Conservation (phyloP, 108 stramenopile species). For the Fragilariopsis cylindrus region DNA sequence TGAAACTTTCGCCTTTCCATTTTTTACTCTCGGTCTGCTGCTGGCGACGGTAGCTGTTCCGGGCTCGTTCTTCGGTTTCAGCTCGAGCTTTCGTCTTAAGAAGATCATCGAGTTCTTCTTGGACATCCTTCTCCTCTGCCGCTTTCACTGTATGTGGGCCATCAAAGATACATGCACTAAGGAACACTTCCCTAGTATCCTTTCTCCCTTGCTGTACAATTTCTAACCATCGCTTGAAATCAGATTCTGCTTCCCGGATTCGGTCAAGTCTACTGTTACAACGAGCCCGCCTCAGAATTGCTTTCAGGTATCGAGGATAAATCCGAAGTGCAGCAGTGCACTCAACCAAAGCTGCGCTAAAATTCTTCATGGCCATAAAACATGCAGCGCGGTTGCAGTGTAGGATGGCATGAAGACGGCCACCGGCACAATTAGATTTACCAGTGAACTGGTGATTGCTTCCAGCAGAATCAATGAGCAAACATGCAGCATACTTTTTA, state of each 20-base stretch:
- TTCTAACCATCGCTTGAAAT: conserved; percentile 73
- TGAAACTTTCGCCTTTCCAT: conserved; percentile 46
- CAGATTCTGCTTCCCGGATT: conserved; percentile 63
- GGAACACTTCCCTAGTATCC: conserved; percentile 21
- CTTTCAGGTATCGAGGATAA: conserved; percentile 88
- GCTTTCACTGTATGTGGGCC: conserved; percentile 61
- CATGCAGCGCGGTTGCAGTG: conserved; percentile 91
- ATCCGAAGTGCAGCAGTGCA: conserved; percentile 84
- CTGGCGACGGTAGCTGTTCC: conserved; percentile 25
- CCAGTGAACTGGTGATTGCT: conserved; percentile 14
- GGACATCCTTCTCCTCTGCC: conserved; percentile 48
- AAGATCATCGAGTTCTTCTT: conserved; percentile 66
- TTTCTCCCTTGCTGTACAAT: conserved; percentile 61
- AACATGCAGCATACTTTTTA: conserved; percentile 60
- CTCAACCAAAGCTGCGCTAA: conserved; percentile 73
- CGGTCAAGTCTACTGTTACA: conserved; percentile 69
- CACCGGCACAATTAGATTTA: conserved; percentile 48
- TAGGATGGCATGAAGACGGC: conserved; percentile 81
- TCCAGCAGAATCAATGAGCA: conserved; percentile 62
- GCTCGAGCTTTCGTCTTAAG: conserved; percentile 46
- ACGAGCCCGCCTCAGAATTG: conserved; percentile 79
- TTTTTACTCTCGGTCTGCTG: conserved; percentile 41
- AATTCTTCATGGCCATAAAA: conserved; percentile 75
- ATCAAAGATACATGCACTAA: conserved; percentile 61
- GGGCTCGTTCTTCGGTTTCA: conserved; percentile 26